phyloP scores from a whole-genome alignment of 805 yeast species.

The Metschnikowia anglica region DNA sequence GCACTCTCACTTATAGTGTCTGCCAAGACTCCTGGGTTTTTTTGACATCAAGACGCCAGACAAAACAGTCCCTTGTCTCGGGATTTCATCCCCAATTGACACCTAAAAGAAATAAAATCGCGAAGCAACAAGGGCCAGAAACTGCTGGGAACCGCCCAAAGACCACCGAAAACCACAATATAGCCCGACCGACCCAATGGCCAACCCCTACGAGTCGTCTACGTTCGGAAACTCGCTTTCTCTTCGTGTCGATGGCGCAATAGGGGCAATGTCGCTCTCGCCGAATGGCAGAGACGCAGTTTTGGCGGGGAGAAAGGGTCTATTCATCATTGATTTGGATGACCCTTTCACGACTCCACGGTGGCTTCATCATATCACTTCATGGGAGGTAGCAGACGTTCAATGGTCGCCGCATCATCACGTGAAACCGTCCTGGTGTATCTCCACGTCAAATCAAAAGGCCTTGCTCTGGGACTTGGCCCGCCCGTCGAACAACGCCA shows the following conservation, averaged over 20 bases:
- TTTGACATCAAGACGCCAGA: too few species aligned
- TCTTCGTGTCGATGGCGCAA: constrained; percentile 84
- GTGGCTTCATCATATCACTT: constrained; percentile 86
- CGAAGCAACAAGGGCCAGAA: too few species aligned
- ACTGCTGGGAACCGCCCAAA: too few species aligned
- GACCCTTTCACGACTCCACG: constrained; percentile 95
- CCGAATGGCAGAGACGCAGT: constrained; percentile 94
- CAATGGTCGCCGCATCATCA: constrained; percentile 97
- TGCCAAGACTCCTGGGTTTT: too few species aligned
- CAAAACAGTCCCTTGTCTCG: too few species aligned
- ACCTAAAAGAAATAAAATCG: too few species aligned
- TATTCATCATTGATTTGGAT: constrained; percentile 87
- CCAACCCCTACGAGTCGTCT: constrained; percentile 33
- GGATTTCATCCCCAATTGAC: too few species aligned
- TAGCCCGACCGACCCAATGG: too few species aligned
- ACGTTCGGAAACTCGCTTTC: constrained; percentile 83
- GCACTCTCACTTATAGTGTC: too few species aligned
- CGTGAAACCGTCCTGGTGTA: constrained; percentile 84
- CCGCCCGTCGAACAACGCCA: constrained; percentile 66
- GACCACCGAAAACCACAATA: too few species aligned
- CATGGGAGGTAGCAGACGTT: constrained; percentile 99
- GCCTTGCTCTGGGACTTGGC: constrained; percentile 93
- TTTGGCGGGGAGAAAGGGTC: constrained; percentile 78
- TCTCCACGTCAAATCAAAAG: constrained; percentile 92
- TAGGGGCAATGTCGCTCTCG: constrained; percentile 84